Conservation (phyloP, 2,329 filamentous ascomycete genomes). For the Trichophyton equinum region DNA sequence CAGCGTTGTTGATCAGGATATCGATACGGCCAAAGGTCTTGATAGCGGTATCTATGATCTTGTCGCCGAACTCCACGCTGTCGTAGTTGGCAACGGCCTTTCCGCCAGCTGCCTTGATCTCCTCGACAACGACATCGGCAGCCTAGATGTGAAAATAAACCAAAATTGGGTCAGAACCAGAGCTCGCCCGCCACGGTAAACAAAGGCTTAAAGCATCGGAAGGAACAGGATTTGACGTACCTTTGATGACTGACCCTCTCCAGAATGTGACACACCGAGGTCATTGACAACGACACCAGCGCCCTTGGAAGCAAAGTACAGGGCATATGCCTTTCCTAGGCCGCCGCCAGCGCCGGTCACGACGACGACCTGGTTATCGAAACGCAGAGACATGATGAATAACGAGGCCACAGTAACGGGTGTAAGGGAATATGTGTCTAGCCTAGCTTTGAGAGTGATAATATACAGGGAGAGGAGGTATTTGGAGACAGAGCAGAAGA, state of each 20-base stretch:
- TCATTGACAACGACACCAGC: conserved; percentile 96
- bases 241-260: conserved; percentile 77
- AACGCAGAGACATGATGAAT: conserved; percentile 54
- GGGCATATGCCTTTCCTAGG: conserved; percentile 67
- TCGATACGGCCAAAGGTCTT: conserved; percentile 58
- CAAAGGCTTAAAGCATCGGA: background rate
- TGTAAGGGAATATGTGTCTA: background rate
- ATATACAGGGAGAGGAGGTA: background rate
- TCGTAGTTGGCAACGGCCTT: conserved; percentile 98
- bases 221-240: conserved; percentile 37
- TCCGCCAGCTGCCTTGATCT: conserved; percentile 65
- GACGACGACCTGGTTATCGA: conserved; percentile 79
- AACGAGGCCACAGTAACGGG: background rate
- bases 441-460: background rate
- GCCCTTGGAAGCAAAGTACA: conserved; percentile 83
- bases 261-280: conserved; percentile 82
- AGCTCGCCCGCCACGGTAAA: background rate
- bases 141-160: conserved; percentile 42
- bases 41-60: conserved; percentile 61
- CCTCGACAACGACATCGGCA: conserved; percentile 37
- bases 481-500: conserved; percentile 11
- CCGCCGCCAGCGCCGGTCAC: conserved; percentile 78
- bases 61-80: conserved; percentile 67
- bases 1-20: conserved; percentile 93
- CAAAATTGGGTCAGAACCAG: background rate